Base-by-base conservation (phyloP, 1,284 basidiomycete species). In the Ustilago bromivora region DNA sequence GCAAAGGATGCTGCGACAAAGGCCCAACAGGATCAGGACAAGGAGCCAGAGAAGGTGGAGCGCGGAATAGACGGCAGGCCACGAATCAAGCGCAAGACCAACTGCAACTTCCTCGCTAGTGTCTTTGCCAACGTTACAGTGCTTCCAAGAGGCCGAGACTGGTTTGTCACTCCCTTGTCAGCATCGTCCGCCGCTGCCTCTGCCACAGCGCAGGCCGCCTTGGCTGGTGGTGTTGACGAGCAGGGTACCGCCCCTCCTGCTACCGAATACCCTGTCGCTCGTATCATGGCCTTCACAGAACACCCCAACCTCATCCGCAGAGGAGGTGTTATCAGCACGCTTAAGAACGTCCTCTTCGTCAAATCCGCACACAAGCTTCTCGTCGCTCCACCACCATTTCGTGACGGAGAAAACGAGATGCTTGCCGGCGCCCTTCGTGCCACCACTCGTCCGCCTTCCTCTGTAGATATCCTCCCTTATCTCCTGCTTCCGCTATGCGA, bases 401-500 rank as follows among this genome's bases (percentile, higher is more conserved):
- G 69, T n/a, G 72, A 77, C 12, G 79, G 63, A 10, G 62, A 81
- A 56, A 69, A 74, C 19, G 66, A 71, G 60, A 68, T 80, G 68
- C 58, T 80, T 31, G 75, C 75, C 3, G 79, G 79, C 49, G 76
- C 80, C 12, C 71, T 77, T 11, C 72, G 71, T n/a, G 71, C 74
- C 17, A 76, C 71, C 19, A 65, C 66, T 4, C 64, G 79, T 17
- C 79, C 76, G n/a, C 71, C 78, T 3, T 78, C 84, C 2, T 78
- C 83, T 4, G 67, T 85, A n/a, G 84, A 86, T 56, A 61, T 84
- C n/a, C 70, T 86, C 17, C 84, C 84, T 1, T 81, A 80, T 54
- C 89, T 99, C 11, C 89, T 99, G 1, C 90, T 96, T 4, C 96
- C 96, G 0, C 89, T 99, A 3, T 95, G 96, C 72, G 96, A 96